A percentile compares a stretch with the other conserved stretches of the same genome.
Conservation (phyloP, 768 basidiomycete species). For the Rhizopogon roseolus region DNA sequence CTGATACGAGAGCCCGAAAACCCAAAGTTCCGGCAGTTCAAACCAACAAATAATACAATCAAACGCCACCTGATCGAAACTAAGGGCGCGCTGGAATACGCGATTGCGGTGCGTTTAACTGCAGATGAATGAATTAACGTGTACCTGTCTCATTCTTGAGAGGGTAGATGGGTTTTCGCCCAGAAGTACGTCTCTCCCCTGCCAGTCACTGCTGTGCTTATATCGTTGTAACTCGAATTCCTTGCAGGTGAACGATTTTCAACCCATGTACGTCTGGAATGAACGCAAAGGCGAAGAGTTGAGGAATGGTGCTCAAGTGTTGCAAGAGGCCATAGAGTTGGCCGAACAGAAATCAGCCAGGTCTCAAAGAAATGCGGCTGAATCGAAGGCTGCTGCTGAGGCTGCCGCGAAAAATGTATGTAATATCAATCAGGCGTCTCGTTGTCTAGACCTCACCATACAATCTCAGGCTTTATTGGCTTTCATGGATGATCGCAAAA, state of each 20-base stretch:
- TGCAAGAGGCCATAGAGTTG: constrained; percentile 56
- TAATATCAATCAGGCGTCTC: background rate
- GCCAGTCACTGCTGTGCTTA: background rate
- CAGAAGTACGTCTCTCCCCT: constrained; percentile 43
- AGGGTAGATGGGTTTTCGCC: constrained; percentile 67
- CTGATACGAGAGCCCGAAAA: constrained; percentile 70
- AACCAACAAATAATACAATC: constrained; percentile 67
- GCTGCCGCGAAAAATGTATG: constrained; percentile 53
- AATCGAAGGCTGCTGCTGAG: constrained; percentile 55
- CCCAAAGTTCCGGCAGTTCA: constrained; percentile 69
- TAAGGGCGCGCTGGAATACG: constrained; percentile 74
- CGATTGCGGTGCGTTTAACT: constrained; percentile 56
- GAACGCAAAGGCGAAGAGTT: constrained; percentile 48
- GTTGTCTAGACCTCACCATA: background rate
- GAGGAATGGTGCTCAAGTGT: constrained; percentile 56
- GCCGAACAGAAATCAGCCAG: constrained; percentile 47
- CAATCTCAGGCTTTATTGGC: constrained; percentile 63
- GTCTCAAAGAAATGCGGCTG: constrained; percentile 40
- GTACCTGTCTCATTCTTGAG: constrained; percentile 10
- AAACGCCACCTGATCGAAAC: constrained; percentile 63
- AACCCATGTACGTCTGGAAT: constrained; percentile 69
- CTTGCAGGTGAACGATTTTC: constrained; percentile 60
- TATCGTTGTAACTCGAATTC: background rate
- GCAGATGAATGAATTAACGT: background rate
- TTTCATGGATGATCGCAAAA: constrained; percentile 73